A percentile compares a stretch with the other conserved stretches of the same genome.
Evolutionary conservation across 345 rosid genomes (phyloP).

Genomic region (Gossypium thurberi): DNA sequence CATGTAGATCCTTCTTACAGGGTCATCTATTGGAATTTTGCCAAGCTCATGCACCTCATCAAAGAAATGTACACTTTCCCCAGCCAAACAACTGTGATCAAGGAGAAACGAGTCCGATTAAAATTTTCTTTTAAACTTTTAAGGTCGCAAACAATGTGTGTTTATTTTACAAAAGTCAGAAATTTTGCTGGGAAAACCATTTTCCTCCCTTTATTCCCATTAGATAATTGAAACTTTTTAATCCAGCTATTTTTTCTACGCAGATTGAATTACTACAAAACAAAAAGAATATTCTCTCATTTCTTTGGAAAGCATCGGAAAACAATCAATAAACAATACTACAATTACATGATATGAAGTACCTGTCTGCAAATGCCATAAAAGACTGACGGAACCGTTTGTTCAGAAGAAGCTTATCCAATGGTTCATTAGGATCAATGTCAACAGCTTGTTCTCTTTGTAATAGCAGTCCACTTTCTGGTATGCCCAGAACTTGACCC

Average conservation of each 20-base stretch:
- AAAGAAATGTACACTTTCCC: slow-evolving; percentile 91
- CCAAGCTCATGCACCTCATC: slow-evolving; percentile 73
- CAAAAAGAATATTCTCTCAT: not conserved
- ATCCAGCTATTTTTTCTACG: not conserved
- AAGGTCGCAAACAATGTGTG: not conserved
- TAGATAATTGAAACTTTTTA: not conserved
- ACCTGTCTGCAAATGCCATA: slow-evolving; percentile 95
- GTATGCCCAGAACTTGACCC: slow-evolving; percentile 89
- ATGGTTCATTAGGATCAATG: slow-evolving; percentile 65
- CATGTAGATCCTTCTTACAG: slow-evolving; percentile 76
- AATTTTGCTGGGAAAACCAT: not conserved
- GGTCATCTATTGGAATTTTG: slow-evolving; percentile 61
- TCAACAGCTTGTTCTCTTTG: slow-evolving; percentile 44
- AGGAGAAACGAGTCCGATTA: slow-evolving; percentile 6
- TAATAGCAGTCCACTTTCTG: slow-evolving; percentile 66
- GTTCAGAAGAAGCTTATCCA: slow-evolving; percentile 80
- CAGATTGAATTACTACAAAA: not conserved
- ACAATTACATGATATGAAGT: not conserved
- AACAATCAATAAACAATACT: not conserved
- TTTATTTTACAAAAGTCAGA: not conserved
- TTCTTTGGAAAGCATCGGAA: not conserved
- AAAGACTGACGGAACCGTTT: slow-evolving; percentile 79
- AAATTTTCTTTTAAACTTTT: not conserved
- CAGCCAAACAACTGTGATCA: slow-evolving; percentile 72
- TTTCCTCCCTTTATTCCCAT: not conserved